Conservation (phyloP, 192 early-diverging fungal genomes). For the Funneliformis geosporum region DNA sequence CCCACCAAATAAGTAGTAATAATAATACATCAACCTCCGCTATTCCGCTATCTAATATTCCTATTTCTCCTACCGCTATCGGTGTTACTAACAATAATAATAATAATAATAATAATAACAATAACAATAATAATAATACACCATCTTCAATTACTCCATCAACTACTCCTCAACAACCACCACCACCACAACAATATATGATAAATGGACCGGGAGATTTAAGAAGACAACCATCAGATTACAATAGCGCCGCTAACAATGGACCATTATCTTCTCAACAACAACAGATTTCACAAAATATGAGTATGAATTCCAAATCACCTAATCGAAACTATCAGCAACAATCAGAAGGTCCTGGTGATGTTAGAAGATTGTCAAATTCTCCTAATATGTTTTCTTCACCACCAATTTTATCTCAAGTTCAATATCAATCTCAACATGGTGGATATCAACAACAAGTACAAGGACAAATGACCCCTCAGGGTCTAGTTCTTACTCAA, state of each 20-base stretch:
- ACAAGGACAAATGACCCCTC: background rate
- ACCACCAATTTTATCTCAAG: background rate
- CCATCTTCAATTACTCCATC: background rate
- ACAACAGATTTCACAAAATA: conserved; percentile 1
- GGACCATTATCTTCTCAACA: conserved; percentile 23
- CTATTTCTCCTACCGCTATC: too few relatives aligned
- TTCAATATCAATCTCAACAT: conserved; percentile 34
- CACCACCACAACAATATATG: conserved; percentile 17
- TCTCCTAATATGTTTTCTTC: background rate
- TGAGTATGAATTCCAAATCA: background rate
- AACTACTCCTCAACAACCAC: conserved; percentile 20
- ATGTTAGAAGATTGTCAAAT: background rate
- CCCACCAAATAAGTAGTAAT: background rate
- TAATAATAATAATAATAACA: background rate
- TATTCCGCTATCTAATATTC: background rate
- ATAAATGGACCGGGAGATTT: conserved; percentile 16
- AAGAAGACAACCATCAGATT: background rate
- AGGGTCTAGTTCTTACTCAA: conserved; percentile 23
- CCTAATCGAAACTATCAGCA: background rate
- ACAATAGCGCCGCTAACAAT: background rate
- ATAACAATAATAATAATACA: background rate
- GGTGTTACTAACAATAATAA: too few relatives aligned
- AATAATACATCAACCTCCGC: background rate
- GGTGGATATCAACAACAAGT: conserved; percentile 28
- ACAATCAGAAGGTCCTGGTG: conserved; percentile 9